Conservation (phyloP, 2,329 filamentous ascomycete genomes). For the Fusarium pininemorale region DNA sequence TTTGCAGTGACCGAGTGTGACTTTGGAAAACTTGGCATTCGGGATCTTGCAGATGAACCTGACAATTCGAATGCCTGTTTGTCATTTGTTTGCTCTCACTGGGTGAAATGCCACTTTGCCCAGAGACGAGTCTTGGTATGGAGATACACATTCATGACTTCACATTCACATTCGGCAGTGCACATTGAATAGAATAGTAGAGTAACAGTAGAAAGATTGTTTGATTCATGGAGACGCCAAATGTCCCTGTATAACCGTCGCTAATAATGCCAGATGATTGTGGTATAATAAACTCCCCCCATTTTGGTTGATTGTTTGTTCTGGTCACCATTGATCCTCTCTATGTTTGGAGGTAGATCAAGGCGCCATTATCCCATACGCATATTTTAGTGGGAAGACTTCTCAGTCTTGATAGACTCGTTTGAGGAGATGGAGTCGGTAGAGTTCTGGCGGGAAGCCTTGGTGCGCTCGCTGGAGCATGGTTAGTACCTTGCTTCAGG, state of each 20-base stretch:
- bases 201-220: conserved; percentile 16
- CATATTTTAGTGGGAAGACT: conserved; percentile 33
- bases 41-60: conserved; percentile 25
- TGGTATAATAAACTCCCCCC: conserved; percentile 32
- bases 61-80: conserved; percentile 16
- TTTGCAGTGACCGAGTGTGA: neutral
- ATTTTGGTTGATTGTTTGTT: conserved; percentile 1
- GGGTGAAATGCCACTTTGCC: conserved; percentile 2
- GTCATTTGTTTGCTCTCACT: conserved; percentile 28
- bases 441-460: conserved; percentile 50
- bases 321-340: neutral
- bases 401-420: conserved; percentile 42
- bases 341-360: neutral
- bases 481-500: conserved; percentile 15
- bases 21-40: conserved; percentile 25
- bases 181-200: neutral
- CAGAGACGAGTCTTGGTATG: neutral
- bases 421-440: conserved; percentile 48
- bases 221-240: conserved; percentile 37
- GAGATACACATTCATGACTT: neutral
- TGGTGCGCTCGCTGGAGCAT: conserved; percentile 51
- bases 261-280: conserved; percentile 40
- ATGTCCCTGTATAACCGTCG: conserved; percentile 33
- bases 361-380: conserved; percentile 2
- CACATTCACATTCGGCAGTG: neutral